A percentile compares a stretch with the other conserved stretches of the same genome.
phyloP scores from a whole-genome alignment of 2,329 filamentous ascomycete species.

The Fusarium sublunatum region DNA sequence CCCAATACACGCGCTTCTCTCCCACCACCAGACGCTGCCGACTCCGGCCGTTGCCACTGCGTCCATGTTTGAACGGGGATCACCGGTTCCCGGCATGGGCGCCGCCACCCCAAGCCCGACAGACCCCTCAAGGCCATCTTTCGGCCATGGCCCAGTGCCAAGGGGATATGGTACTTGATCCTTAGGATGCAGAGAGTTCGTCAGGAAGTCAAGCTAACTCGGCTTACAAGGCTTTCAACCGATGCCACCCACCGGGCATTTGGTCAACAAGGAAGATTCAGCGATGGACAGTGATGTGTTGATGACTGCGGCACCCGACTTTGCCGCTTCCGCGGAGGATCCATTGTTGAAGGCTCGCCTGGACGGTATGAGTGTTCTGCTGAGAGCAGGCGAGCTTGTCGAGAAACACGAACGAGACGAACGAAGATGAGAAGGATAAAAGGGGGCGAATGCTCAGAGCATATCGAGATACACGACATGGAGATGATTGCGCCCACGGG shows the following conservation, averaged over 20 bases:
- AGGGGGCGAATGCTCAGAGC: background rate
- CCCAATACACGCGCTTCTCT: conserved; percentile 66
- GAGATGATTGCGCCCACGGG: background rate
- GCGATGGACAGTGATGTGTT: conserved; percentile 48
- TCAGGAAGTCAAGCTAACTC: conserved; percentile 46
- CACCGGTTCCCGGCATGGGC: conserved; percentile 32
- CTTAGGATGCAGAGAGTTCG: conserved; percentile 25
- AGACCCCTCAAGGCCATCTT: conserved; percentile 36
- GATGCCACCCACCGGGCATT: conserved; percentile 48
- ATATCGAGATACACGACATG: background rate
- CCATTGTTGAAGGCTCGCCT: conserved; percentile 50
- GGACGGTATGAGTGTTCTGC: conserved; percentile 69
- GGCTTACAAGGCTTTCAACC: conserved; percentile 50
- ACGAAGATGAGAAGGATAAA: conserved; percentile 20
- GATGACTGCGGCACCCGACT: conserved; percentile 46
- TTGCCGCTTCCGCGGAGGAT: conserved; percentile 30
- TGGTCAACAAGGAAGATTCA: conserved; percentile 47
- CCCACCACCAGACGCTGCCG: conserved; percentile 53
- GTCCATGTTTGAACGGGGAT: conserved; percentile 38
- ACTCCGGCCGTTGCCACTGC: conserved; percentile 22
- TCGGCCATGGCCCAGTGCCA: conserved; percentile 41
- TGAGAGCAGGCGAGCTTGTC: conserved; percentile 70
- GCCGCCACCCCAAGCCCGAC: conserved; percentile 45
- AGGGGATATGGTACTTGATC: conserved; percentile 53
- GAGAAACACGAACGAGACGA: conserved; percentile 54